Conservation (phyloP, 345 rosid genomes). For the Moricandia moricandioides region DNA sequence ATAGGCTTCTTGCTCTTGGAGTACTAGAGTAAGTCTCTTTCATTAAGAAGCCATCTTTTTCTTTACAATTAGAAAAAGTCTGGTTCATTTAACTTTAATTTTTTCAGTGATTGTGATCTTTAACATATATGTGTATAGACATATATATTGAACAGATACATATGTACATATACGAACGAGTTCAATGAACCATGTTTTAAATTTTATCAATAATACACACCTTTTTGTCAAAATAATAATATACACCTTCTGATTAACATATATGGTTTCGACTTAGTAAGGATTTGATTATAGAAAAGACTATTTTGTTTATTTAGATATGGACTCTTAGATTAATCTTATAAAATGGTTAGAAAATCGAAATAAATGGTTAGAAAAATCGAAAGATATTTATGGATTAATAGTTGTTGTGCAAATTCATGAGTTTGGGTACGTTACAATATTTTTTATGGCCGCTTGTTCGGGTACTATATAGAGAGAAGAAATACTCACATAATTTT, state of each 20-base stretch:
- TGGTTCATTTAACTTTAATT: constrained; percentile 13
- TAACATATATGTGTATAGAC: background rate
- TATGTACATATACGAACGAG: background rate
- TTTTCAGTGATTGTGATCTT: background rate
- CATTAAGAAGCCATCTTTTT: background rate
- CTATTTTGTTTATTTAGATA: background rate
- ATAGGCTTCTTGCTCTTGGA: constrained; percentile 66
- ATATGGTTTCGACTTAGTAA: constrained; percentile 4
- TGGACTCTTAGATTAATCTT: background rate
- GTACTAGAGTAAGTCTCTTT: constrained; percentile 70
- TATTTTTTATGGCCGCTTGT: background rate
- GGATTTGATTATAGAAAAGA: background rate
- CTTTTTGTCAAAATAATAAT: background rate
- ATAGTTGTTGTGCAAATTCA: constrained; percentile 16
- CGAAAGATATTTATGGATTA: background rate
- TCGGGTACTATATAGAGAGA: background rate
- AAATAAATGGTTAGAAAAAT: background rate
- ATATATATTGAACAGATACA: background rate
- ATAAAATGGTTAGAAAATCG: background rate
- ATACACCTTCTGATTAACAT: background rate
- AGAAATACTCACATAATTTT: background rate
- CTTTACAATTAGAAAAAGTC: constrained; percentile 23
- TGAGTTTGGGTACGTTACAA: constrained; percentile 18
- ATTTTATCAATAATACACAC: background rate
- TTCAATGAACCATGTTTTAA: background rate